Conservation (phyloP, 164 flowering plant species). For the Dillenia turbinata region DNA sequence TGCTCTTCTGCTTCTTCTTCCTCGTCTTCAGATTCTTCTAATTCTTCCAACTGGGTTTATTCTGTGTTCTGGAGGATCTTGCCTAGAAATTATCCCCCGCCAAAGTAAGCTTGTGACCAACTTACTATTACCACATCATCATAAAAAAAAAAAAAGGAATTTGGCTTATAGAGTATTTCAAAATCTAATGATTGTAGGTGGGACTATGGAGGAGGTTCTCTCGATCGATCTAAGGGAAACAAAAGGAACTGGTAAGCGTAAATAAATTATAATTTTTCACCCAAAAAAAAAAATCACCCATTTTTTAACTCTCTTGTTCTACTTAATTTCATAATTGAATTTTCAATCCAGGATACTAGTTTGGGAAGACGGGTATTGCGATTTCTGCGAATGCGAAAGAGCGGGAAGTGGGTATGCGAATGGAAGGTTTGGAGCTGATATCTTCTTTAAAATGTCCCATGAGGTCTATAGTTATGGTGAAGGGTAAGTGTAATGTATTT, state of each 20-base stretch:
- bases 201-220: constrained; percentile 64
- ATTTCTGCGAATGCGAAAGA: constrained; percentile 58
- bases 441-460: constrained; percentile 87
- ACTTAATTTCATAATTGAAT: constrained; percentile 2
- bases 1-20: constrained; percentile 31
- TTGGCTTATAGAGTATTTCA: too few relatives aligned
- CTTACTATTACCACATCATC: too few relatives aligned
- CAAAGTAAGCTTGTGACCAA: constrained; percentile 40
- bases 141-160: too few relatives aligned
- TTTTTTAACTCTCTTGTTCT: background rate
- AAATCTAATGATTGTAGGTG: constrained; percentile 44
- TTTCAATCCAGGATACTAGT: constrained; percentile 66
- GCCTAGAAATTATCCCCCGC: constrained; percentile 81
- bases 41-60: constrained; percentile 69
- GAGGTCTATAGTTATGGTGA: constrained; percentile 82
- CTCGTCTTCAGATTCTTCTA: background rate
- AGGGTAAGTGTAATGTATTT: constrained; percentile 41
- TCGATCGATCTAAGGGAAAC: constrained; percentile 74
- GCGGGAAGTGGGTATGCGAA: constrained; percentile 33
- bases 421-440: constrained; percentile 64
- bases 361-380: constrained; percentile 87
- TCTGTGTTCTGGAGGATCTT: constrained; percentile 75
- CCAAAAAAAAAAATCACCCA: constrained; percentile 1
- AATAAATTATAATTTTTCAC: too few relatives aligned
- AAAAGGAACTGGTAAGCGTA: constrained; percentile 69